These are phyloP conservation scores for Petasospora fabianii DNA, from an alignment of 1,139 yeast species.

Conservation along the genomic window DNA sequence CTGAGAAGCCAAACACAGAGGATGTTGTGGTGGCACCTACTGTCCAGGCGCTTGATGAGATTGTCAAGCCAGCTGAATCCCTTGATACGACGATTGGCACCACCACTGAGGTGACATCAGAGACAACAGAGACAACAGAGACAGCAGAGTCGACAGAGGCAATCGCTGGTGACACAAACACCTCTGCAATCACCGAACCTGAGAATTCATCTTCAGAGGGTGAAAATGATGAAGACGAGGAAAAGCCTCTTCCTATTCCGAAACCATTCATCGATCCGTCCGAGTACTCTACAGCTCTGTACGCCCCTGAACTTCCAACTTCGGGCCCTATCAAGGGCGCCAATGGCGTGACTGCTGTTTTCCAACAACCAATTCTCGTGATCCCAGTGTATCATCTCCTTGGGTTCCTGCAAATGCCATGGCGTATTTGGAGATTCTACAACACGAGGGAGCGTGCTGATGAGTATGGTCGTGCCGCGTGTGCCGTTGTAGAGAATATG, in stretches of 20 bases:
- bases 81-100: neutral
- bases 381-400: conserved; percentile 69
- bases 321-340: conserved; percentile 27
- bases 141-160: conserved; percentile 1
- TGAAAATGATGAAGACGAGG: conserved; percentile 32
- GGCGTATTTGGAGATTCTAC: conserved; percentile 74
- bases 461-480: conserved; percentile 59
- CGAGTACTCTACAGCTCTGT: conserved; percentile 48
- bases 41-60: conserved; percentile 6
- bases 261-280: conserved; percentile 59
- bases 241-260: conserved; percentile 45
- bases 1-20: neutral
- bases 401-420: conserved; percentile 77
- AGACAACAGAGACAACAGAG: too few species aligned
- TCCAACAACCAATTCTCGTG: conserved; percentile 72
- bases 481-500: conserved; percentile 53
- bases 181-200: neutral
- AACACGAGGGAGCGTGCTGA: conserved; percentile 69
- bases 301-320: conserved; percentile 59
- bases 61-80: conserved; percentile 1
- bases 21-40: conserved; percentile 6
- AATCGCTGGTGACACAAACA: conserved; percentile 2
- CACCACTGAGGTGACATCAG: neutral
- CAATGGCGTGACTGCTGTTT: conserved; percentile 47
- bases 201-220: conserved; percentile 1